Conservation (phyloP, 1,139 yeast genomes). For the Suhomyces bokatorum region DNA sequence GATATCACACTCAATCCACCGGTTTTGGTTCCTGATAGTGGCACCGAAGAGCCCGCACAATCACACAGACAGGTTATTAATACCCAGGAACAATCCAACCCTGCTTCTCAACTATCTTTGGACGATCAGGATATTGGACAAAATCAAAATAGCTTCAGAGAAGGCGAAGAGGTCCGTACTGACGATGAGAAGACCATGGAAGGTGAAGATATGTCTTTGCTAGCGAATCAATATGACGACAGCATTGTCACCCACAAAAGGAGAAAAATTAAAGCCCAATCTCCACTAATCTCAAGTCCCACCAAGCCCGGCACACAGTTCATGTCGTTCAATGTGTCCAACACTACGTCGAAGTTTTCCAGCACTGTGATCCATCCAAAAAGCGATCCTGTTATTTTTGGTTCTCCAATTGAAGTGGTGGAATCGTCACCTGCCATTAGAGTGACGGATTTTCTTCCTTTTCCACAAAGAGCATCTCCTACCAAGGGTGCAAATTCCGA, state of each 20-base stretch:
- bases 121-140: neutral
- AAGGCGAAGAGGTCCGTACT: conserved; percentile 14
- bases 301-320: conserved; percentile 4
- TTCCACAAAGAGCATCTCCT: conserved; percentile 16
- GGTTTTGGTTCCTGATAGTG: neutral
- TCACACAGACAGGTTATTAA: conserved; percentile 20
- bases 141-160: conserved; percentile 1
- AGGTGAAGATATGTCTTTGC: conserved; percentile 3
- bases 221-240: conserved; percentile 15
- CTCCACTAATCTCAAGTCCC: conserved; percentile 6
- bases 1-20: neutral
- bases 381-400: conserved; percentile 13
- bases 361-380: conserved; percentile 8
- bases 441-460: conserved; percentile 8
- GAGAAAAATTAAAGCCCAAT: conserved; percentile 7
- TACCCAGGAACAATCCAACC: conserved; percentile 17
- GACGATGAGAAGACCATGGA: conserved; percentile 15
- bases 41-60: neutral
- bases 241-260: conserved; percentile 16
- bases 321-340: conserved; percentile 9
- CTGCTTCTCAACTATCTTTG: neutral
- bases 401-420: conserved; percentile 15
- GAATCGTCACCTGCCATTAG: conserved; percentile 19
- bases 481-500: conserved; percentile 8
- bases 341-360: conserved; percentile 9